Base-by-base conservation (phyloP, 768 basidiomycete species). In the Boletus edulis region DNA sequence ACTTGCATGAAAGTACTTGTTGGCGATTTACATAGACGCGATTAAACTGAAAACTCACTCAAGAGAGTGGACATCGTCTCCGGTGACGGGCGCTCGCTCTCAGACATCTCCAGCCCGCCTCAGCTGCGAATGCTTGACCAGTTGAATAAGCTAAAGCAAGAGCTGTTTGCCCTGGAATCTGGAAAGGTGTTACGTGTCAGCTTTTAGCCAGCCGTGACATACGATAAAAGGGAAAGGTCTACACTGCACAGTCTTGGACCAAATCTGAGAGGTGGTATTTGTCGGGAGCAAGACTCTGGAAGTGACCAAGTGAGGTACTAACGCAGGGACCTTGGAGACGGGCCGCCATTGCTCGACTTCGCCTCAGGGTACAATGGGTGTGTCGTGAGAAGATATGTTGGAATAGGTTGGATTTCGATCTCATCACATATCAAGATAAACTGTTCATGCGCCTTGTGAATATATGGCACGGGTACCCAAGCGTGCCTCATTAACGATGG, bases 31-130 rank as follows among this genome's bases (percentile, higher is more conserved):
- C 40, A 12, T 24, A 14, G 17, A 7, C 14, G 12, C 15, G 32
- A 13, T 41, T 24, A 20, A 34, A 38, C 10, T 24, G 18, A 46
- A 39, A 32, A 51, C 64, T 53, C 42, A 66, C 64, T 57, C 40
- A 66, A 12, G n/a, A 66, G 34, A 43, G 44, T 14, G 46, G 59
- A 61, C 47, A 64, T 51, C 15, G 37, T 51, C 9, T 47, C 53
- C 3, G 65, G 64, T 9, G 65, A 46, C 1, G 55, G 46, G 8
- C 9, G 7, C 10, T 1, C 14, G 3, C 2, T 18, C 20, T 12
- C 11, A 15, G 56, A 2, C 64, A 64, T 64, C 15, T 45, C 20
- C 7, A 4, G 15, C 35, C 37, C 39, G 22, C 24, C 49, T 39
- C 15, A 39, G 17, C 38, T 15, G 20, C 22, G 34, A 43, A 24